Evolutionary conservation across 164 flowering plant genomes (phyloP).

Genomic region (Liquidambar formosana): DNA sequence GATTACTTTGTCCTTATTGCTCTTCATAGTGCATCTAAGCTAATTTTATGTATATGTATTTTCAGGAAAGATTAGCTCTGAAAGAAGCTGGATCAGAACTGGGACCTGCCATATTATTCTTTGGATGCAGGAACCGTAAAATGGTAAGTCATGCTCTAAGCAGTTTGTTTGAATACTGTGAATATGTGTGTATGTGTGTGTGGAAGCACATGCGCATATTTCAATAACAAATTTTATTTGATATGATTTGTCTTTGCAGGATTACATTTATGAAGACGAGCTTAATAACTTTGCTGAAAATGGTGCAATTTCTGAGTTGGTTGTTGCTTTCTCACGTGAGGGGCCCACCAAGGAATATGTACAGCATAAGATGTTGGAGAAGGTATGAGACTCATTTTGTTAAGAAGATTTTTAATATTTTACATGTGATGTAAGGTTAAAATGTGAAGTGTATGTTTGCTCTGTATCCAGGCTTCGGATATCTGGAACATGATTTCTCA

Average conservation of each 20-base stretch:
- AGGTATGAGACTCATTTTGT: constrained; percentile 38
- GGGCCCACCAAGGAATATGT: constrained; percentile 91
- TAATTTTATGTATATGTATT: not conserved
- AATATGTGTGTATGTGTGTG: too few species aligned
- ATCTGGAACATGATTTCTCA: constrained; percentile 79
- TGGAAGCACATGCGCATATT: not conserved
- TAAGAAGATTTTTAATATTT: not conserved
- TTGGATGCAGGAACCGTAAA: constrained; percentile 90
- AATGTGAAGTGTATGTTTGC: not conserved
- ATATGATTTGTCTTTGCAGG: constrained; percentile 41
- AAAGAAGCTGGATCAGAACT: constrained; percentile 78
- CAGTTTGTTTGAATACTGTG: not conserved
- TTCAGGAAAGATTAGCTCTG: constrained; percentile 86
- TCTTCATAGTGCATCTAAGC: not conserved
- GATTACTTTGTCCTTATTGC: not conserved
- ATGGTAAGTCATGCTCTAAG: constrained; percentile 49
- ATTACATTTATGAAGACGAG: constrained; percentile 90
- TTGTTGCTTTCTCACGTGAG: constrained; percentile 92
- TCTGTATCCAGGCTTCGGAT: constrained; percentile 63
- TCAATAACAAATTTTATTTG: not conserved
- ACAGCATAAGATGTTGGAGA: constrained; percentile 91
- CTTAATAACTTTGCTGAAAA: constrained; percentile 60
- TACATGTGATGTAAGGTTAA: not conserved
- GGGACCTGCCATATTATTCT: constrained; percentile 75
- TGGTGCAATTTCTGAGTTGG: constrained; percentile 76